A percentile compares a stretch with the other conserved stretches of the same genome.
Conservation (phyloP, 257 asterid genomes). For the Oldenlandia corymbosa region DNA sequence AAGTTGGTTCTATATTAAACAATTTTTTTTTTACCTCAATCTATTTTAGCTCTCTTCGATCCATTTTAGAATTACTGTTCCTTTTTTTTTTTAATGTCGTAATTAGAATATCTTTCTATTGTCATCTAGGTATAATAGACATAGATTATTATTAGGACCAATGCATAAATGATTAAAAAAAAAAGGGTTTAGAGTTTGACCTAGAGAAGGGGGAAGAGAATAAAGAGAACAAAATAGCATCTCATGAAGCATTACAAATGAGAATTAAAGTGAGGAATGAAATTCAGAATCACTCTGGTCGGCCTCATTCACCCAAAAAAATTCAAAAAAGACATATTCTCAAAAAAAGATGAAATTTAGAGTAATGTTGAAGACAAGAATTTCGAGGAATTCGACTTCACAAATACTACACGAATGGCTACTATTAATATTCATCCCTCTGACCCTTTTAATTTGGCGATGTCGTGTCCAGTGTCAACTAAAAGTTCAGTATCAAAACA, state of each 20-base stretch:
- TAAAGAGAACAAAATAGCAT: slow-evolving; percentile 20
- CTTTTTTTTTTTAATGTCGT: too few species aligned
- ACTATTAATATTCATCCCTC: slow-evolving; percentile 4
- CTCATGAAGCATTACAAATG: slow-evolving; percentile 13
- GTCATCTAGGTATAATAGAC: too few species aligned
- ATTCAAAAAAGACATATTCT: slow-evolving; percentile 18
- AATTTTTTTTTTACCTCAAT: too few species aligned
- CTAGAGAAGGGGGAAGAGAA: not conserved
- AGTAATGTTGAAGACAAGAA: slow-evolving; percentile 36
- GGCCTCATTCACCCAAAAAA: slow-evolving; percentile 37
- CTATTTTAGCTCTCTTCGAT: too few species aligned
- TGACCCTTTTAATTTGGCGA: slow-evolving; percentile 15
- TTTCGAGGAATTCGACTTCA: slow-evolving; percentile 2
- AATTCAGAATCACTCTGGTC: slow-evolving; percentile 37
- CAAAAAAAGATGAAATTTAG: slow-evolving; percentile 17
- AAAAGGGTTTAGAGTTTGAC: slow-evolving; percentile 19
- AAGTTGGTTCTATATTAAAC: too few species aligned
- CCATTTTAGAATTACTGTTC: too few species aligned
- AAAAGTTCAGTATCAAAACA: slow-evolving; percentile 21
- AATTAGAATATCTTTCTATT: too few species aligned
- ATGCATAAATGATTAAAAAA: slow-evolving; percentile 3
- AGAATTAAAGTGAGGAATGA: slow-evolving; percentile 30
- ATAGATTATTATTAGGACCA: not conserved
- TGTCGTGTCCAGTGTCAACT: slow-evolving; percentile 26
- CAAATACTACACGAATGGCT: too few species aligned